Percentiles rank a stretch among this genome's conserved stretches.
phyloP scores from a whole-genome alignment of 2,329 filamentous ascomycete genomes.

The Penicillium hesseltinei region DNA sequence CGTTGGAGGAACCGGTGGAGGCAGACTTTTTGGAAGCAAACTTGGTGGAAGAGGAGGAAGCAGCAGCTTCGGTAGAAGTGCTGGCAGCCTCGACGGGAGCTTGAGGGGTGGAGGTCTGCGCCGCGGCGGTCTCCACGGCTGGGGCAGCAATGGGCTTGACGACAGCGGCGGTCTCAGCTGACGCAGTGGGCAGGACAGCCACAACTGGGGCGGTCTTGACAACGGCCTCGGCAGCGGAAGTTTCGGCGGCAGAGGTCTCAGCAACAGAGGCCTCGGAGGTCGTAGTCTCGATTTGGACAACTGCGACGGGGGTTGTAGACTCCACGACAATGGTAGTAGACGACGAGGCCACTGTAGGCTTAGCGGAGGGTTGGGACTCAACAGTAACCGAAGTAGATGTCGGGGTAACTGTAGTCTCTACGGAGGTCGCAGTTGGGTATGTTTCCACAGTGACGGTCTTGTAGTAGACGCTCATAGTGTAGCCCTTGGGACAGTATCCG shows the following conservation, averaged over 20 bases:
- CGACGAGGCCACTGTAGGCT: slow-evolving; percentile 14
- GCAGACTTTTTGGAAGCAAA: not conserved
- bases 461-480: slow-evolving; percentile 29
- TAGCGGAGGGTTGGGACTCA: slow-evolving; percentile 1
- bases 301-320: slow-evolving; percentile 1
- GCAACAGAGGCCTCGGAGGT: slow-evolving; percentile 3
- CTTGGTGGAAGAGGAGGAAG: slow-evolving; percentile 12
- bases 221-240: slow-evolving; percentile 4
- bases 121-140: not conserved
- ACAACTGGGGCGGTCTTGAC: not conserved
- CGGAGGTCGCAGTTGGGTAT: slow-evolving; percentile 6
- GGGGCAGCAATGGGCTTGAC: slow-evolving; percentile 1
- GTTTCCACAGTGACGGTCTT: slow-evolving; percentile 26
- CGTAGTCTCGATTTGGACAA: not conserved
- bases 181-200: not conserved
- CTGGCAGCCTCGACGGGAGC: slow-evolving; percentile 1
- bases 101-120: slow-evolving; percentile 1
- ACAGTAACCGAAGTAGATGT: slow-evolving; percentile 7
- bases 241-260: not conserved
- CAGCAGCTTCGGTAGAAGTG: slow-evolving; percentile 8
- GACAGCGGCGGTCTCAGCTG: not conserved
- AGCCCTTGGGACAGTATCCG: slow-evolving; percentile 28
- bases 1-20: not conserved
- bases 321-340: not conserved
- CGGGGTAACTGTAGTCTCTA: slow-evolving; percentile 16